Evolutionary conservation across 805 yeast species (phyloP).

Genomic region (Ogataea corticis): DNA sequence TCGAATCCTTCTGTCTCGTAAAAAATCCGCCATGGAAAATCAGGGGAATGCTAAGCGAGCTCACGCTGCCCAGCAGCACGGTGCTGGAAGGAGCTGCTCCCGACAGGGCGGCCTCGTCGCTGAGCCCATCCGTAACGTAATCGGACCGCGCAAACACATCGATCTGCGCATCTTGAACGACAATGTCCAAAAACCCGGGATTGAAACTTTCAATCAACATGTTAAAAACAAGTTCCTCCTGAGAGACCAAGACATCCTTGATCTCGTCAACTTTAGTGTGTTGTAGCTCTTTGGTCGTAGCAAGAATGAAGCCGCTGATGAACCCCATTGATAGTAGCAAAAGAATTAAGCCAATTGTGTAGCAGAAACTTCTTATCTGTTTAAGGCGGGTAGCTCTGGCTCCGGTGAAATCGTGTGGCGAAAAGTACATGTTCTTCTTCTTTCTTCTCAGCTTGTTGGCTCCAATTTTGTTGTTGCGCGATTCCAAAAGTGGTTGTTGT

Average conservation of each 20-base stretch:
- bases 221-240: constrained; percentile 82
- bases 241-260: constrained; percentile 71
- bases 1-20: constrained; percentile 55
- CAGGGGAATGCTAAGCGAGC: constrained; percentile 68
- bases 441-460: constrained; percentile 22
- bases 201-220: constrained; percentile 77
- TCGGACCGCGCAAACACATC: constrained; percentile 83
- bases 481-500: constrained; percentile 18
- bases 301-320: constrained; percentile 77
- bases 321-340: constrained; percentile 71
- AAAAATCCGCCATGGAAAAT: constrained; percentile 78
- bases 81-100: constrained; percentile 39
- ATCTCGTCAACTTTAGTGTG: constrained; percentile 62
- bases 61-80: constrained; percentile 70
- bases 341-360: constrained; percentile 46
- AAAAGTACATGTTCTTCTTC: constrained; percentile 30
- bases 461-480: constrained; percentile 13
- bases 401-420: constrained; percentile 40
- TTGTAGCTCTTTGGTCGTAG: constrained; percentile 81
- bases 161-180: constrained; percentile 63
- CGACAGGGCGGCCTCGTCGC: not conserved
- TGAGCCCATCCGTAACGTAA: constrained; percentile 33
- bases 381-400: constrained; percentile 30
- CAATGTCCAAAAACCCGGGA: constrained; percentile 79
- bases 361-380: constrained; percentile 37